Base-by-base conservation (phyloP, 75 land plant genomes). In the Cupressus sempervirens region DNA sequence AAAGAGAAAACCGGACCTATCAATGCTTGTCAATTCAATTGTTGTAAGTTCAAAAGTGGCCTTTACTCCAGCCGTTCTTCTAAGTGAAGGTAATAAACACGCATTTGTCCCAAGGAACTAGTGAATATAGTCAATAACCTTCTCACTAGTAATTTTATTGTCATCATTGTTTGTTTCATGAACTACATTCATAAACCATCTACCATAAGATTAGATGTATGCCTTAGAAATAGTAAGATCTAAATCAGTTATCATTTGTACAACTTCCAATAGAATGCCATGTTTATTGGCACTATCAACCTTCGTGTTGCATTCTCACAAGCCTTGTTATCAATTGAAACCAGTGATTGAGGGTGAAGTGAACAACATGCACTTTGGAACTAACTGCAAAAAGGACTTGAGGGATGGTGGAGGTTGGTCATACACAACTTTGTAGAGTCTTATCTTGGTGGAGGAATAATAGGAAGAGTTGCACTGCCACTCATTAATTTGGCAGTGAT, bases 121-220 rank as follows among this genome's bases (percentile, higher is more conserved):
- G 73, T 96, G 90, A 82, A 96, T 94, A 36, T 85, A 68, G 11
- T 90, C 90, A 46, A 92, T 86, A 52, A 94, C 86, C 68, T 84
- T 90, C 72, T 87, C 85, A 68, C 95, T 91, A 14, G 77, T 86
- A 0, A 96, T 82, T 84, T 95, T 94, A 54, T 93, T 94, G 18
- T 96, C 96, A 48, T 83, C 54, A 74, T 89, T 82, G 87, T 95
- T 97, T 5, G 90, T 92, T 9, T 95, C 97, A 94, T 96, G 89
- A 83, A 96, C 95, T 23, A 96, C 97, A 86, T 97, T 98, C 99
- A 97, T 97, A 80, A 97, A 97, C 99, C 99, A 97, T 43, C 94
- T 95, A 46, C 99, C 99, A 87, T 97, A 96, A 26, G 99, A 97
- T 70, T 96, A 95, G 53, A 97, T 96, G 85, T 95, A 95, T 82